These are phyloP conservation scores for Hygrophila difformis DNA, from an alignment of 257 asterid species.

Conservation along the genomic window DNA sequence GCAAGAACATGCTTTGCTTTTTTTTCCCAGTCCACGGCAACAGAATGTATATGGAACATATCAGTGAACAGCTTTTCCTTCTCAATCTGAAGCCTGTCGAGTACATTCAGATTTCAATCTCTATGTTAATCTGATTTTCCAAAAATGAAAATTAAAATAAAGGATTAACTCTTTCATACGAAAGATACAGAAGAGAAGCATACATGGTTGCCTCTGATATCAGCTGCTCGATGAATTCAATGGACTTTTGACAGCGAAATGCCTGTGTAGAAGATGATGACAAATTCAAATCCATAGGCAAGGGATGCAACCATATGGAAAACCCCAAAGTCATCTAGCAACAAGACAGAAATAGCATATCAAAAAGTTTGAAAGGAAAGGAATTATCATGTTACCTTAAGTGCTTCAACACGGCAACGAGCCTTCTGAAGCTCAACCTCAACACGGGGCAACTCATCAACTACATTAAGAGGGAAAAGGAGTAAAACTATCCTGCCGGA, in stretches of 20 bases:
- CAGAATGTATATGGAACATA: constrained; percentile 35
- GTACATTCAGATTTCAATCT: constrained; percentile 23
- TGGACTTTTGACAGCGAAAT: constrained; percentile 44
- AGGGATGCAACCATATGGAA: constrained; percentile 2
- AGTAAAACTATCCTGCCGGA: constrained; percentile 9
- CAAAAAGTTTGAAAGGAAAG: constrained; percentile 10
- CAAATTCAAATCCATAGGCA: constrained; percentile 5
- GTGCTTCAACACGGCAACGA: constrained; percentile 68
- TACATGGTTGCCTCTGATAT: constrained; percentile 62
- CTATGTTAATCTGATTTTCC: constrained; percentile 10
- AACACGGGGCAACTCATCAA: constrained; percentile 61
- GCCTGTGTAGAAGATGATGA: constrained; percentile 36
- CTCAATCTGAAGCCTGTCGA: constrained; percentile 75
- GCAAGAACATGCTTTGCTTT: constrained; percentile 51
- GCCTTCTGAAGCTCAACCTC: constrained; percentile 74
- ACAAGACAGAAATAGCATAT: constrained; percentile 3
- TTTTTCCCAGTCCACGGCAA: constrained; percentile 61
- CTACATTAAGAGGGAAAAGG: constrained; percentile 30
- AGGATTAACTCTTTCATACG: background rate
- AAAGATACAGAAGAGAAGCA: constrained; percentile 25
- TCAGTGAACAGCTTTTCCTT: constrained; percentile 64
- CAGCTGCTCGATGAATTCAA: constrained; percentile 54
- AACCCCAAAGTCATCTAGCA: constrained; percentile 5
- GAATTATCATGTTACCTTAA: constrained; percentile 41
- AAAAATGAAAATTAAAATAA: constrained; percentile 12